Base-by-base conservation (phyloP, 192 early-diverging fungal genomes). In the Funneliformis geosporum region DNA sequence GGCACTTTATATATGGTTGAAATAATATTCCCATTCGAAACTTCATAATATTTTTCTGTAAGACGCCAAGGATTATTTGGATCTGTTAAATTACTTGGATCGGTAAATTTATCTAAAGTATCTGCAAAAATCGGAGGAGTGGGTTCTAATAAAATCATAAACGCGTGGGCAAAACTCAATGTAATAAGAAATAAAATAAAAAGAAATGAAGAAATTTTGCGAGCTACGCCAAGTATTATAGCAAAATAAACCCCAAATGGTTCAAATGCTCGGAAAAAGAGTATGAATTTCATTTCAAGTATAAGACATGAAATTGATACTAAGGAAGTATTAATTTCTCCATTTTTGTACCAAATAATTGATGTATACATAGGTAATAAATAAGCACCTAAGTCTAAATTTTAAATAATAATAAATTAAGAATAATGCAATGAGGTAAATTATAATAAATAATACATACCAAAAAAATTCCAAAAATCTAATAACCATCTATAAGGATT, bases 161-260 rank as follows among this genome's bases (percentile, higher is more conserved):
- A 47, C n/a, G 70, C 28, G n/a, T 72, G 43, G 6, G 70, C 43
- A 72, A 72, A 72, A 21, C 18, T 21, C 4, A 72, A 10, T 42
- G 43, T 10, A n/a, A 72, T 72, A 72, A 72, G 8, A 40, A 12
- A 3, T 6, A 72, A 23, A 25, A 72, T 23, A 5, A 72, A 14
- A 12, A 72, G 40, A 72, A 72, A 72, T 3, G 70, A 72, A 23
- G 46, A 43, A n/a, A 44, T 10, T 25, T 18, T 42, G 0, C 43
- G 5, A 8, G 23, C 44, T 21, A 42, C 39, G 11, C 39, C 18
- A 2, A 72, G n/a, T 8, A 72, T 72, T 0, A 44, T 72, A 12
- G 70, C 44, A 23, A 72, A 23, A 72, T 72, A 72, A 27, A 72
- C 21, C 43, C 70, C 70, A 47, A 72, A 43, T 8, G 5, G 43